Evolutionary conservation across 176 grass and related monocot genomes (phyloP), one percentile per base, ranked within the genome.

Genomic region (Puccinellia tenuiflora): DNA sequence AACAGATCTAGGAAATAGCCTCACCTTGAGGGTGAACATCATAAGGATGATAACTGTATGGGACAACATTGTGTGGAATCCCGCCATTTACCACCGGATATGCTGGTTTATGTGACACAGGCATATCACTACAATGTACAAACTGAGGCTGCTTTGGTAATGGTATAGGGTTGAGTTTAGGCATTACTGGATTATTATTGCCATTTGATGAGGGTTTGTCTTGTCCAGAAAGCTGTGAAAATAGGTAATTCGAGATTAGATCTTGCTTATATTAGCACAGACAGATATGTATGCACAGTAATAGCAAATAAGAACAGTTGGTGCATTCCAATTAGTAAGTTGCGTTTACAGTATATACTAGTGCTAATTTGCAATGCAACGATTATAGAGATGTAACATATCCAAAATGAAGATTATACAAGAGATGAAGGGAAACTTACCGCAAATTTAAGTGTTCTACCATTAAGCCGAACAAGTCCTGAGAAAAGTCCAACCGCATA

Each of bases 401-500:
- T 43, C 43, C 24, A 34, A 28, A 74, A 15, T 62, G 26, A 68
- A 43, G 22, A 56, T 18, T 9, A 39, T 12, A 76, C 71, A 70
- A 86, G 79, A 47, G n/a, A n/a, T n/a, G n/a, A n/a, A n/a, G n/a
- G 29, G 73, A 81, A 85, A 86, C 90, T 54, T 88, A 98, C 92
- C 85, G 78, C 85, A 68, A 98, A 98, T 90, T 88, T 98, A 79
- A 91, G 76, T 43, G 62, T 64, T 84, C 77, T 94, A 85, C 78
- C 90, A 86, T 87, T 68, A 61, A 95, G 83, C 42, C 73, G 82
- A 88, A 98, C 89, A 85, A 95, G 80, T 38, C 92, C 92, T 1
- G 82, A 88, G 80, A 92, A 98, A 69, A 96, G 89, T 56, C 35
- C 84, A 90, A 98, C 87, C 76, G 88, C 93, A 83, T 98, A 98